Base-by-base conservation (phyloP, 2,329 filamentous ascomycete genomes). In the Colletotrichum euphorbiae region DNA sequence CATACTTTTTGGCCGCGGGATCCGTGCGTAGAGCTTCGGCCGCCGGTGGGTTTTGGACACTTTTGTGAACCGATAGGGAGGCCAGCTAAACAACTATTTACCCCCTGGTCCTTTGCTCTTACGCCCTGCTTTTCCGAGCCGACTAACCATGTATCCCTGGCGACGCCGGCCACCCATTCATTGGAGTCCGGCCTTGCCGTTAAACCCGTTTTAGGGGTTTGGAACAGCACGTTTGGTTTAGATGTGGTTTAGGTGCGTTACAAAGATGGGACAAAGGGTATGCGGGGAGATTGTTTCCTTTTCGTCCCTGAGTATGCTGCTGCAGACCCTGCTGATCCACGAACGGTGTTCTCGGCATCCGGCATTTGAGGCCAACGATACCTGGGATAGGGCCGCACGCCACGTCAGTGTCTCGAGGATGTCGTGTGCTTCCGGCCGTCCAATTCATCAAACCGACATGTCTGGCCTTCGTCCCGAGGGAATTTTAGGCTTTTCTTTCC, bases 251-350 rank as follows among this genome's bases (percentile, higher is more conserved):
- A 31, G 45, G n/a, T 38, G 48, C 52, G 60, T 64, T 58, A 68
- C 65, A 68, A 38, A 64, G 55, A 31, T 68, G 65, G 65, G 54
- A 64, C 52, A 64, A 36, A 54, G 45, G 21, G 11, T 13, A 58
- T 58, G 65, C 52, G 60, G 38, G 38, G 43, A 17, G 38, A 33
- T 48, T 54, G 45, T 33, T 45, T 68, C 36, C 36, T 46, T 33
- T 28, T 21, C 17, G 40, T n/a, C 48, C 48, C 48, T 51, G 48
- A 13, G 21, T 51, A 15, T 38, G 40, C 28, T 9, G 28, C 28
- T 59, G 56, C 43, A 38, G 24, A n/a, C 24, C 19, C 40, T 46
- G 28, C 19, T 46, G 42, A 59, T 59, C 55, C 24, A 58, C 43
- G 43, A 60, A 60, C 45, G 31, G 57, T 50, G 45, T 48, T 60